These are phyloP conservation scores for Poteriospumella lacustris DNA, from an alignment of 108 stramenopile genomes.

Conservation along the genomic window DNA sequence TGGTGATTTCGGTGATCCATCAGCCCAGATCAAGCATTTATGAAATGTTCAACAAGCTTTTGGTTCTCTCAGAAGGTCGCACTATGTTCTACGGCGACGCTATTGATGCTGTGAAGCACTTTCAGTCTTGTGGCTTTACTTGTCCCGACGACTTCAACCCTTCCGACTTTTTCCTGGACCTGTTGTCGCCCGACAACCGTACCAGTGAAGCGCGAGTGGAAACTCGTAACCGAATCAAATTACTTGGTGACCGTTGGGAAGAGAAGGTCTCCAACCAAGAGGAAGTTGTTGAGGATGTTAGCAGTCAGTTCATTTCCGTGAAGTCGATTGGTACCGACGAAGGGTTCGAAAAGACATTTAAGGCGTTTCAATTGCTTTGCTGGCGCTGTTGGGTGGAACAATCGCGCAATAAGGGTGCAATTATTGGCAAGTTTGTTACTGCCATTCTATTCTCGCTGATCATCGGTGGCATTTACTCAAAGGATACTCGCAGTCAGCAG, in stretches of 20 bases:
- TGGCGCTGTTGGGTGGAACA: not conserved
- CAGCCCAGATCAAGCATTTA: constrained; percentile 47
- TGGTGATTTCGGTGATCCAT: constrained; percentile 17
- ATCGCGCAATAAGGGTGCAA: not conserved
- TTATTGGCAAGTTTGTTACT: not conserved
- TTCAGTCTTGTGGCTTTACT: constrained; percentile 32
- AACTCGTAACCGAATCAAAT: not conserved
- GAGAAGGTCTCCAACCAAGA: too few species aligned
- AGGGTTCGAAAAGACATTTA: not conserved
- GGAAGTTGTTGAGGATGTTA: too few species aligned
- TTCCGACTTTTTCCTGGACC: constrained; percentile 45
- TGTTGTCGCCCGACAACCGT: not conserved
- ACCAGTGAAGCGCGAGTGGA: not conserved
- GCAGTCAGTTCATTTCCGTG: too few species aligned
- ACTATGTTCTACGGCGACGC: constrained; percentile 43
- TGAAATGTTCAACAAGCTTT: constrained; percentile 46
- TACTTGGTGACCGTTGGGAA: not conserved
- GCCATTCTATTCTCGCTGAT: not conserved
- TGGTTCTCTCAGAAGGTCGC: constrained; percentile 34
- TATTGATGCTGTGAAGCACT: constrained; percentile 30
- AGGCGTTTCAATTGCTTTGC: too few species aligned
- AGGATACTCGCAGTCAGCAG: not conserved
- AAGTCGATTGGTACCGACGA: not conserved
- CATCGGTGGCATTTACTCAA: not conserved
- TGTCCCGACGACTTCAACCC: constrained; percentile 49